Percentiles rank a stretch among this genome's conserved stretches.
Evolutionary conservation across 495 filamentous ascomycete genomes (phyloP).

Genomic region (Lophiostoma macrostomum): DNA sequence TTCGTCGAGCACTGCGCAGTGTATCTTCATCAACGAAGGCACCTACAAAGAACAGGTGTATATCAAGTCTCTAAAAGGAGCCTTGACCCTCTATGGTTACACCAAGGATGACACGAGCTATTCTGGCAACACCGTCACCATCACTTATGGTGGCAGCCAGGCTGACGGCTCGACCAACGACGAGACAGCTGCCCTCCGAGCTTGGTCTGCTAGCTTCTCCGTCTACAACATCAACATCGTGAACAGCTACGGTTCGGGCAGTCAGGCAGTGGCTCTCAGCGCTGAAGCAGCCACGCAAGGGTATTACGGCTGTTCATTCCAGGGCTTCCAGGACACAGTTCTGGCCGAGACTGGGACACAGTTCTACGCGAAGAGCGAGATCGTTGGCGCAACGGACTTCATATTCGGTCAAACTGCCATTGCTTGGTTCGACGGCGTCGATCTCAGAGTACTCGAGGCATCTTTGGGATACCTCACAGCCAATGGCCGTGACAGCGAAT

Average conservation of each 20-base stretch:
- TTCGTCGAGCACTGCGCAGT: conserved; percentile 47
- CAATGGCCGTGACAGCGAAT: conserved; percentile 53
- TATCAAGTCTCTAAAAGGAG: conserved; percentile 28
- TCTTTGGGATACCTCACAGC: conserved; percentile 49
- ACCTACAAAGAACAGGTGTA: conserved; percentile 43
- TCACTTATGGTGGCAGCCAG: conserved; percentile 48
- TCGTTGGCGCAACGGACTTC: conserved; percentile 63
- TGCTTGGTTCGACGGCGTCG: conserved; percentile 60
- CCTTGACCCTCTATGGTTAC: conserved; percentile 59
- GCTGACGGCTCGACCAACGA: conserved; percentile 44
- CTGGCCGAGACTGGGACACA: conserved; percentile 57
- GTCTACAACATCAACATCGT: conserved; percentile 62
- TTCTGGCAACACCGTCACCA: conserved; percentile 56
- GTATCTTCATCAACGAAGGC: conserved; percentile 59
- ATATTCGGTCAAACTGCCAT: conserved; percentile 62
- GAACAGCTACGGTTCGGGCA: conserved; percentile 54
- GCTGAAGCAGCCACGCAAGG: conserved; percentile 52
- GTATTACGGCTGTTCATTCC: conserved; percentile 57
- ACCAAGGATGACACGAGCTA: conserved; percentile 58
- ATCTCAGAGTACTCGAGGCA: conserved; percentile 53
- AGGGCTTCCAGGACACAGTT: conserved; percentile 62
- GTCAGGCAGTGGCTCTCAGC: conserved; percentile 59
- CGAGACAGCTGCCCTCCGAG: conserved; percentile 52
- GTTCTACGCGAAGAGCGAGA: conserved; percentile 54
- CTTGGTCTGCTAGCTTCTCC: conserved; percentile 49